Base-by-base conservation (phyloP, 169 alveolate species). In the Eimeria acervulina region DNA sequence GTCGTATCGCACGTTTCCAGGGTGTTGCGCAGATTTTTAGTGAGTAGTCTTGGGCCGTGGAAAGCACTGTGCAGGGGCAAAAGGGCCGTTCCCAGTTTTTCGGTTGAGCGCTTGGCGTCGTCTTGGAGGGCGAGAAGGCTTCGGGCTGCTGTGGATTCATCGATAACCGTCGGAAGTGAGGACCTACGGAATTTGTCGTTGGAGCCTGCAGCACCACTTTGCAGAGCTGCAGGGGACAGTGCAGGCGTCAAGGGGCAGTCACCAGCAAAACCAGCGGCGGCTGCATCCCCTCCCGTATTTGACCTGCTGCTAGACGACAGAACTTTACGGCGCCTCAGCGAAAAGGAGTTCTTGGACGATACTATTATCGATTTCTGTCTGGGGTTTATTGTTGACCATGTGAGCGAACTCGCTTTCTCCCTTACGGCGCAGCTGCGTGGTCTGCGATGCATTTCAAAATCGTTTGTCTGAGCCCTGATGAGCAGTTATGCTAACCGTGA, bases 291-390 rank as follows among this genome's bases (percentile, higher is more conserved):
- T 13, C 94, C 94, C 33, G 81, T 61, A 28, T 87, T 61, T 63
- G 94, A 87, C n/a, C 61, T 87, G 40, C 94, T 87, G 42, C 94
- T 87, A 13, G 94, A 87, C 42, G 94, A 87, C 51, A 87, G 74
- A 33, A 87, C 83, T 40, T 59, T 87, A 51, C 94, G 94, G 52
- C 90, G 96, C 70, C 95, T 94, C 15, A 51, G 78, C 81, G 76
- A 72, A 13, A 72, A 94, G 70, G 96, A 74, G 68, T 84, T 66
- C 84, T 55, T 94, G 59, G 95, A 94, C 44, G 96, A 94, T 68
- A 52, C 90, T n/a, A 84, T 94, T 72, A 47, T 94, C 70, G 96
- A 94, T 74, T 94, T 94, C n/a, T 94, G 92, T 40, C 91, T 94
- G 19, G 95, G 90, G 4, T 94, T 85, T 61, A 84, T 94, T n/a